phyloP scores from a whole-genome alignment of 805 yeast species.

The Pichia cabralensis region DNA sequence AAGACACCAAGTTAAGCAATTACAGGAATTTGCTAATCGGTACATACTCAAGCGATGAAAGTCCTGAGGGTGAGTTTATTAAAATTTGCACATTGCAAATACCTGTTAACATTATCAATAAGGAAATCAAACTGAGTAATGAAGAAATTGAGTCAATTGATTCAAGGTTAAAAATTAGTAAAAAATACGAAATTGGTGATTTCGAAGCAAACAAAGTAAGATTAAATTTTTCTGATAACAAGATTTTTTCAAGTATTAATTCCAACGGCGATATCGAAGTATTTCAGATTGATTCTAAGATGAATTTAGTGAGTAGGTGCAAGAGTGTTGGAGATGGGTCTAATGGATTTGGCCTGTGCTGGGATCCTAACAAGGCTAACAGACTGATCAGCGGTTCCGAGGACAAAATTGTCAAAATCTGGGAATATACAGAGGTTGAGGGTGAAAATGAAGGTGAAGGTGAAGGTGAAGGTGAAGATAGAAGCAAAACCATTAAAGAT shows the following conservation, averaged over 20 bases:
- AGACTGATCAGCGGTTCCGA: conserved; percentile 53
- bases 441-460: no score
- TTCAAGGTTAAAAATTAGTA: conserved; percentile 49
- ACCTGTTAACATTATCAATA: conserved; percentile 32
- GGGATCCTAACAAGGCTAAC: conserved; percentile 44
- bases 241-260: conserved; percentile 52
- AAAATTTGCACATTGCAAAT: conserved; percentile 55
- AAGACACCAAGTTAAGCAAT: conserved; percentile 22
- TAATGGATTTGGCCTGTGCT: conserved; percentile 69
- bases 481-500: no score
- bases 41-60: conserved; percentile 64
- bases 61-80: conserved; percentile 55
- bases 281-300: conserved; percentile 29
- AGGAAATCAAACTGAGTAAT: conserved; percentile 15
- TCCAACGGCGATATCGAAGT: conserved; percentile 55
- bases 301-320: conserved; percentile 16
- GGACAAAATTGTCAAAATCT: conserved; percentile 51
- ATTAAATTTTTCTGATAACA: conserved; percentile 51
- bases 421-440: conserved; percentile 45
- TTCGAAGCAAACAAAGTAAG: conserved; percentile 69
- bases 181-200: conserved; percentile 50
- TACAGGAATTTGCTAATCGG: conserved; percentile 49
- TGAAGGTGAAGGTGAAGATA: no score
- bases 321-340: conserved; percentile 43
- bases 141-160: conserved; percentile 28